Percentiles rank a stretch among this genome's conserved stretches.
Conservation (phyloP, 768 basidiomycete species). For the Harrya chromipes region DNA sequence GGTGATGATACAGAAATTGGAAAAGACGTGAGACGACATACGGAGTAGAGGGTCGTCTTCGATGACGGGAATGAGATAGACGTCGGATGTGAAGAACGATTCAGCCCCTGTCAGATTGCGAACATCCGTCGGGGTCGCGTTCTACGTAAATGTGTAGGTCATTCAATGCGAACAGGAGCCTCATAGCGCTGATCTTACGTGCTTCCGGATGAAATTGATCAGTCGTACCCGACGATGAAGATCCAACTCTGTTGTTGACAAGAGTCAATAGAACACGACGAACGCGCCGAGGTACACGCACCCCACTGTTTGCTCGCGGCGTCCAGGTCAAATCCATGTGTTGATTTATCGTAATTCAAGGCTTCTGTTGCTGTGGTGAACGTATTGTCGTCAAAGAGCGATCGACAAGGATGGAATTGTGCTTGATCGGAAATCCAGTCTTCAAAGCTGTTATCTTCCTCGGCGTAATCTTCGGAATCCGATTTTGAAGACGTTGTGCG, state of each 20-base stretch:
- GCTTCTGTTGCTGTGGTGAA: slow-evolving; percentile 61
- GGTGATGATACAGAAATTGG: not conserved
- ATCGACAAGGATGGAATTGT: slow-evolving; percentile 51
- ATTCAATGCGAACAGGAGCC: not conserved
- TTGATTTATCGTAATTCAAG: slow-evolving; percentile 55
- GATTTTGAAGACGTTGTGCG: slow-evolving; percentile 18
- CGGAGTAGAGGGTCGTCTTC: slow-evolving; percentile 90
- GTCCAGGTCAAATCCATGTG: slow-evolving; percentile 62
- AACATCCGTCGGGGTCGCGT: slow-evolving; percentile 45
- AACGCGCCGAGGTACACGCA: slow-evolving; percentile 32
- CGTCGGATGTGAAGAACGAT: slow-evolving; percentile 66
- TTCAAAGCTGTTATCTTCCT: slow-evolving; percentile 67
- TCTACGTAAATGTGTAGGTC: slow-evolving; percentile 38
- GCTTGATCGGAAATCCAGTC: slow-evolving; percentile 78
- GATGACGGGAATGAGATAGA: slow-evolving; percentile 76
- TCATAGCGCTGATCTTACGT: slow-evolving; percentile 40
- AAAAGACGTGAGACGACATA: slow-evolving; percentile 36
- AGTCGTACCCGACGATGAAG: slow-evolving; percentile 76
- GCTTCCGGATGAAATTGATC: slow-evolving; percentile 83
- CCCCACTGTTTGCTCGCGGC: slow-evolving; percentile 50
- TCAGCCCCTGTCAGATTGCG: slow-evolving; percentile 54
- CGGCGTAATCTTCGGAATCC: slow-evolving; percentile 24
- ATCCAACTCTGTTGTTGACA: slow-evolving; percentile 55
- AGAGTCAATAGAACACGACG: not conserved
- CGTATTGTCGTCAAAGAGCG: slow-evolving; percentile 69